A percentile compares a stretch with the other conserved stretches of the same genome.
These are phyloP conservation scores for Bretziella fagacearum DNA, from an alignment of 2,329 filamentous ascomycete species.

Conservation along the genomic window DNA sequence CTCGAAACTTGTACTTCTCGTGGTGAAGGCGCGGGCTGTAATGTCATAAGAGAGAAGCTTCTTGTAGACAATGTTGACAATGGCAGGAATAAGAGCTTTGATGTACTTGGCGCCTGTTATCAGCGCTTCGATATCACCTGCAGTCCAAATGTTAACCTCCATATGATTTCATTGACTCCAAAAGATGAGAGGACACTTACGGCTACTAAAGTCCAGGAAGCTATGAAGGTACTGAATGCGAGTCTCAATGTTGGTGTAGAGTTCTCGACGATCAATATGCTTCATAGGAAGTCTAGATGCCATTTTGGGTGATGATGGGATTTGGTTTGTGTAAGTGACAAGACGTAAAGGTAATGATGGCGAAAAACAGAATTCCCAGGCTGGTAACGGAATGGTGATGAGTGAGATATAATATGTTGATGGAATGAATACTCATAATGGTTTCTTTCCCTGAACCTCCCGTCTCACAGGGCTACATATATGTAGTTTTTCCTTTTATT, in stretches of 20 bases:
- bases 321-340: background rate
- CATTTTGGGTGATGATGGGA: conserved; percentile 17
- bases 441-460: background rate
- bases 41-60: conserved; percentile 70
- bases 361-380: background rate
- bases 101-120: conserved; percentile 57
- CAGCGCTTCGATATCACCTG: conserved; percentile 54
- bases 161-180: background rate
- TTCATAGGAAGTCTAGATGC: conserved; percentile 25
- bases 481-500: background rate
- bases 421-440: too few relatives aligned
- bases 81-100: conserved; percentile 63
- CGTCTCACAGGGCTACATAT: background rate
- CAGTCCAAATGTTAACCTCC: background rate
- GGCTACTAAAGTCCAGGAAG: conserved; percentile 57
- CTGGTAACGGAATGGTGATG: background rate
- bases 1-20: conserved; percentile 44
- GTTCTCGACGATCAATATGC: conserved; percentile 51
- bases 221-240: conserved; percentile 57
- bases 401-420: too few relatives aligned
- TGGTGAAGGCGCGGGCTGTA: conserved; percentile 60
- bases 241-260: conserved; percentile 54
- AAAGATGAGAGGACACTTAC: conserved; percentile 28
- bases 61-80: conserved; percentile 72
- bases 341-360: background rate